phyloP scores from a whole-genome alignment of 306 rosid species.

The Oxytropis ochrocephala region DNA sequence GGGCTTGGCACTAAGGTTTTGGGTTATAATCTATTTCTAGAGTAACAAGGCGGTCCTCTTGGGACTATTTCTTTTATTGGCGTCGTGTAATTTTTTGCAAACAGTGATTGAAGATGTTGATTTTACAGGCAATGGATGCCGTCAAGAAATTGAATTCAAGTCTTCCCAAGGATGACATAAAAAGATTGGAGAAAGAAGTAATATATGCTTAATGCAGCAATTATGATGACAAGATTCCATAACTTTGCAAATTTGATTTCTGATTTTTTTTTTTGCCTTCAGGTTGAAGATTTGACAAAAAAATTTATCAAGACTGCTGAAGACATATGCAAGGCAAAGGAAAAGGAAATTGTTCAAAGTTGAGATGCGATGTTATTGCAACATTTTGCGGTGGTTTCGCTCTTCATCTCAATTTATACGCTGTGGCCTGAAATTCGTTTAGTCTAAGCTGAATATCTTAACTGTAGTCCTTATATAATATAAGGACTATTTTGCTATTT shows the following conservation, averaged over 20 bases:
- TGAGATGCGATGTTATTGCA: slow-evolving; percentile 12
- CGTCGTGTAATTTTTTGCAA: background rate
- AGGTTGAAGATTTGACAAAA: slow-evolving; percentile 90
- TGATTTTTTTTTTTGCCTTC: slow-evolving; percentile 11
- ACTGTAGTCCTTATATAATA: slow-evolving; percentile 11
- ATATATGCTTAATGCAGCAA: background rate
- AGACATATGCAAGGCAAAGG: slow-evolving; percentile 79
- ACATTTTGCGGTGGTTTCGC: background rate
- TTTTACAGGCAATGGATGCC: slow-evolving; percentile 76
- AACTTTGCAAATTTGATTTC: slow-evolving; percentile 14
- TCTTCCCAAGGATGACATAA: slow-evolving; percentile 81
- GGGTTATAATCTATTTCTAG: background rate
- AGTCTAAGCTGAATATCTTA: slow-evolving; percentile 5
- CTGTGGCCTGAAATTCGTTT: background rate
- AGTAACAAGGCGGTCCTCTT: background rate
- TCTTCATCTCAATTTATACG: background rate
- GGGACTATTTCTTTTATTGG: background rate
- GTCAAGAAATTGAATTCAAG: slow-evolving; percentile 61
- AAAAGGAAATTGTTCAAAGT: slow-evolving; percentile 70
- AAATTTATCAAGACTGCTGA: slow-evolving; percentile 72
- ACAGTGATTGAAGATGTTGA: slow-evolving; percentile 4
- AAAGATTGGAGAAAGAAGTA: slow-evolving; percentile 89
- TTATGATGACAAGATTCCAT: background rate
- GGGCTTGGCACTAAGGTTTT: background rate
- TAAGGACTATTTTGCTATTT: background rate